These are phyloP conservation scores for Sinapis alba DNA, from an alignment of 441 rosid genomes.

Conservation along the genomic window DNA sequence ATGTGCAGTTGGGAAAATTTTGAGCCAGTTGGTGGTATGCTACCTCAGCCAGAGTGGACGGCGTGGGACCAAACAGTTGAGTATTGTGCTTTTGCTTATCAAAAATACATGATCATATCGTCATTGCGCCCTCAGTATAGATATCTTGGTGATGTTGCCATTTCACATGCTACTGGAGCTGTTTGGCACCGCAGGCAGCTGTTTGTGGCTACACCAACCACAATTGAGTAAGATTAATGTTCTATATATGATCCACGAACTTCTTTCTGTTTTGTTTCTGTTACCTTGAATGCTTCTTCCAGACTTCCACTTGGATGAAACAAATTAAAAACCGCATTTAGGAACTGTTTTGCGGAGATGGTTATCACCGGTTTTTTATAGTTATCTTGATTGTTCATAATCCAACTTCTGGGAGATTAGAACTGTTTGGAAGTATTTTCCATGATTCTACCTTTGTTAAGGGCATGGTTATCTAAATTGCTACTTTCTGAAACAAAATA, in stretches of 20 bases:
- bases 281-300: slow-evolving; percentile 20
- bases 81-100: slow-evolving; percentile 97
- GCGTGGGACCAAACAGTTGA: slow-evolving; percentile 99
- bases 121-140: slow-evolving; percentile 96
- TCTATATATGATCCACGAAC: slow-evolving; percentile 9
- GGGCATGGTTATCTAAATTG: slow-evolving; percentile 6
- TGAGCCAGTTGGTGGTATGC: slow-evolving; percentile 92
- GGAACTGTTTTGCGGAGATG: not conserved
- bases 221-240: slow-evolving; percentile 80
- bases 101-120: slow-evolving; percentile 88
- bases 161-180: slow-evolving; percentile 93
- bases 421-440: not conserved
- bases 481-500: not conserved
- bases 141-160: slow-evolving; percentile 97
- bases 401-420: slow-evolving; percentile 12
- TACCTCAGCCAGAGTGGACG: slow-evolving; percentile 99
- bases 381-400: slow-evolving; percentile 7
- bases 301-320: slow-evolving; percentile 4
- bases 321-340: not conserved
- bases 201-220: slow-evolving; percentile 96
- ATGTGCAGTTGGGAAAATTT: slow-evolving; percentile 95
- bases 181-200: slow-evolving; percentile 99
- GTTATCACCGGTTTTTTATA: not conserved
- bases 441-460: slow-evolving; percentile 10
- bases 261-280: slow-evolving; percentile 2